Percentiles rank a stretch among this genome's conserved stretches.
These are phyloP conservation scores for Wickerhamiella alocasiicola DNA, from an alignment of 805 yeast species.

Conservation along the genomic window DNA sequence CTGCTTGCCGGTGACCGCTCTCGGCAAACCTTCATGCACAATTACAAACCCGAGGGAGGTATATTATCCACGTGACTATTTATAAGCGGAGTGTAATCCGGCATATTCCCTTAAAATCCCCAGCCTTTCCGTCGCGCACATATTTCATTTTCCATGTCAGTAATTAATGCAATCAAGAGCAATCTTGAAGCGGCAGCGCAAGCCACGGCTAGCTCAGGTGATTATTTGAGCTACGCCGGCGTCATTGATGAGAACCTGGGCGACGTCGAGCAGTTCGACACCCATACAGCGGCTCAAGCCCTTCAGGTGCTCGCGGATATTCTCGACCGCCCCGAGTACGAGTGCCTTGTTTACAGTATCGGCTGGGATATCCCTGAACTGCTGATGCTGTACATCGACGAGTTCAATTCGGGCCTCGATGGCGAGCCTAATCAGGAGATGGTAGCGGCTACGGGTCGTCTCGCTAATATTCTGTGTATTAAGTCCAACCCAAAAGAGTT, in stretches of 20 bases:
- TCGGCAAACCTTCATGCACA: no score
- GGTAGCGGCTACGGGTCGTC: conserved; percentile 31
- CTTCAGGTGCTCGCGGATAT: conserved; percentile 35
- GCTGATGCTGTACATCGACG: conserved; percentile 40
- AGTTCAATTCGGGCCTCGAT: conserved; percentile 11
- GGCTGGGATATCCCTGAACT: conserved; percentile 89
- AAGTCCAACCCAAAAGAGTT: conserved; percentile 75
- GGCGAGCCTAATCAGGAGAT: conserved; percentile 18
- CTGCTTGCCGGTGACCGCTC: no score
- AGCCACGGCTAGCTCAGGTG: conserved; percentile 34
- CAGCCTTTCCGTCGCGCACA: background rate
- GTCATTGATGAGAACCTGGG: conserved; percentile 49
- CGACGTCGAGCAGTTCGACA: conserved; percentile 35
- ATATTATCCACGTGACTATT: conserved; percentile 6
- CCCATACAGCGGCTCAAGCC: conserved; percentile 34
- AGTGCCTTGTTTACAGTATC: conserved; percentile 46
- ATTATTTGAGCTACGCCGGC: conserved; percentile 61
- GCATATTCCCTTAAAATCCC: background rate
- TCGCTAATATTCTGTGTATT: conserved; percentile 52
- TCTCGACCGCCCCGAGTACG: conserved; percentile 27
- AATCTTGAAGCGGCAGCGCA: conserved; percentile 14
- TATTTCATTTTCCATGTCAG: conserved; percentile 1
- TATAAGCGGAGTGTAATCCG: no score
- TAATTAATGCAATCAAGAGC: background rate
- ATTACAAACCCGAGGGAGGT: background rate